Base-by-base conservation (phyloP, 1,284 basidiomycete genomes). In the Cryptococcus wingfieldii region DNA sequence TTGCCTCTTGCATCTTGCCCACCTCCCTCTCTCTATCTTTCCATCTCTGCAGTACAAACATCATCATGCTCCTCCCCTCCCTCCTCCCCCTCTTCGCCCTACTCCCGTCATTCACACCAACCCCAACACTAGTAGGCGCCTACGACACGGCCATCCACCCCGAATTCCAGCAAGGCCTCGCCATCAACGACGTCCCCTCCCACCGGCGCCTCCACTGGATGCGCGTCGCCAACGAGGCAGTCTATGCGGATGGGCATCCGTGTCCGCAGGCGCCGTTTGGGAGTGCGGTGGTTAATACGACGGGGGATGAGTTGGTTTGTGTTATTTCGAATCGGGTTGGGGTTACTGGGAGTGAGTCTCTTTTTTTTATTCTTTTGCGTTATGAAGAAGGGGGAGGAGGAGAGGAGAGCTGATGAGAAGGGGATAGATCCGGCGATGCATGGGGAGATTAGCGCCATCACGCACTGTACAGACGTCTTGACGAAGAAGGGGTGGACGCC, bases 181-280 rank as follows among this genome's bases (percentile, higher is more conserved):
- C 64, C 8, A 61, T 67, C 58, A 67, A 67, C 54, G 66, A 67
- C 57, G 66, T 67, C 1, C 66, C 64, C 1, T 52, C 56, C 5
- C 59, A 62, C 19, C 27, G 66, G n/a, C 38, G 66, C 5, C 28
- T 64, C 7, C 66, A 67, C 47, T 67, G 66, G 66, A 67, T 67
- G 66, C 38, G 64, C 19, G 64, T 67, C 6, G 66, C 66, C 55
- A 65, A 67, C 47, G 62, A 64, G 28, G 66, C 66, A 1, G 59
- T 65, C 18, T 67, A 67, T 52, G 62, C 58, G 1, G 58, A 62
- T 37, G 66, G 63, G 9, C 66, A 67, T 49, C 66, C 66, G 16
- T 67, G 66, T 54, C 66, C 66, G 10, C 60, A 61, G 42, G 59
- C 59, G 10, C 64, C 66, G 0, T 67, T 67, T 43, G 66, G 66